Evolutionary conservation across 192 early-diverging fungal genomes (phyloP).

Genomic region (Polychytrium aggregatum): DNA sequence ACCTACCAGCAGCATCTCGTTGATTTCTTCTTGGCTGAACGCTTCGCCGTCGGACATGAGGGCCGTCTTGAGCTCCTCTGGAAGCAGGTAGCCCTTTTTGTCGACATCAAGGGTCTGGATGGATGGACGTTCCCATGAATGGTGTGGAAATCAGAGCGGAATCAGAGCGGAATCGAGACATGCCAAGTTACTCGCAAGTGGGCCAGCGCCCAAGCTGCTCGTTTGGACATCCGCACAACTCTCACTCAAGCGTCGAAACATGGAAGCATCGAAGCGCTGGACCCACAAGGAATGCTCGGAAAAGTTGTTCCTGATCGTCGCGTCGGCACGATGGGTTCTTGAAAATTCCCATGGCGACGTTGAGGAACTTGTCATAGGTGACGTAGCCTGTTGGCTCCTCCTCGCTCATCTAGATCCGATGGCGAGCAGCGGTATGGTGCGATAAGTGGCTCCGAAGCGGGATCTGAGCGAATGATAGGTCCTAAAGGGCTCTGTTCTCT

Average conservation of each 20-base stretch:
- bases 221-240: too few species aligned
- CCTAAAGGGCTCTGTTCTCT: too few species aligned
- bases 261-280: too few species aligned
- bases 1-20: slow-evolving; percentile 39
- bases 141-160: too few species aligned
- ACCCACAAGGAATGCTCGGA: slow-evolving; percentile 32
- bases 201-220: too few species aligned
- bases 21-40: slow-evolving; percentile 37
- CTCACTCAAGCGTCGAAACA: too few species aligned
- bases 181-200: too few species aligned
- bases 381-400: slow-evolving; percentile 38
- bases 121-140: too few species aligned
- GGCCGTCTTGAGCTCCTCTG: slow-evolving; percentile 27
- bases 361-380: slow-evolving; percentile 20
- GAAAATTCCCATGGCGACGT: slow-evolving; percentile 17
- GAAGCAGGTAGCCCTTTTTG: slow-evolving; percentile 32
- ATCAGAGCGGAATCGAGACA: too few species aligned
- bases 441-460: not conserved
- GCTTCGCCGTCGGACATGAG: slow-evolving; percentile 33
- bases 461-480: not conserved
- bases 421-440: not conserved
- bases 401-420: slow-evolving; percentile 31
- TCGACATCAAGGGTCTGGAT: slow-evolving; percentile 35
- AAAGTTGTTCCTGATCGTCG: slow-evolving; percentile 38
- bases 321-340: slow-evolving; percentile 5